These are phyloP conservation scores for Prunus salicina DNA, from an alignment of 306 rosid species.

Conservation along the genomic window DNA sequence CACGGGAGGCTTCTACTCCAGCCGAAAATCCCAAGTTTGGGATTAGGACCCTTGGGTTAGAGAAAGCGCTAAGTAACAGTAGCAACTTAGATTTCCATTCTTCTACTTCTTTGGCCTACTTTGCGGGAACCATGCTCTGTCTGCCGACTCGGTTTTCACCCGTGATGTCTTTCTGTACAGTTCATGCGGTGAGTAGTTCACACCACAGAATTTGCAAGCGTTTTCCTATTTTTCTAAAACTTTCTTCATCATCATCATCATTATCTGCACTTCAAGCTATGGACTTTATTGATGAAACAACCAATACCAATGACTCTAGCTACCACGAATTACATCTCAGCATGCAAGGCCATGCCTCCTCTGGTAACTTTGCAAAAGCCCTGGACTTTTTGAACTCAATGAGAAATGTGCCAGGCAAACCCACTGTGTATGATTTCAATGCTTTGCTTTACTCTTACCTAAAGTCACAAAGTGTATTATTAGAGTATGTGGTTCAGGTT, in stretches of 20 bases:
- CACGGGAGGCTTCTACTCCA: too few species aligned
- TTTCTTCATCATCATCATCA: constrained; percentile 1
- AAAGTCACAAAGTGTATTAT: constrained; percentile 26
- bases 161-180: neutral
- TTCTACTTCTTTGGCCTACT: neutral
- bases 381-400: constrained; percentile 32
- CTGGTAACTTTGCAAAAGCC: constrained; percentile 33
- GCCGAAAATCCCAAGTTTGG: neutral
- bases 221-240: too few species aligned
- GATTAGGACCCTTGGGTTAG: too few species aligned
- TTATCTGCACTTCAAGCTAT: constrained; percentile 23
- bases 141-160: neutral
- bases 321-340: constrained; percentile 27
- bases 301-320: neutral
- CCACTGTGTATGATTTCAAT: constrained; percentile 42
- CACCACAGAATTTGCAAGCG: neutral
- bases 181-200: neutral
- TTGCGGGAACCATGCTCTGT: too few species aligned
- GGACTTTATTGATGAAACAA: constrained; percentile 13
- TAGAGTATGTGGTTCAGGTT: constrained; percentile 26
- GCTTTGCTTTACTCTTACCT: constrained; percentile 35
- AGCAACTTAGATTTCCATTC: neutral
- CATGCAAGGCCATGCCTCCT: constrained; percentile 35
- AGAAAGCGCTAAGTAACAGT: neutral
- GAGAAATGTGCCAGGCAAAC: constrained; percentile 34